Percentiles rank a stretch among this genome's conserved stretches.
These are phyloP conservation scores for Lactarius pseudohatsudake DNA, from an alignment of 768 basidiomycete species.

Conservation along the genomic window DNA sequence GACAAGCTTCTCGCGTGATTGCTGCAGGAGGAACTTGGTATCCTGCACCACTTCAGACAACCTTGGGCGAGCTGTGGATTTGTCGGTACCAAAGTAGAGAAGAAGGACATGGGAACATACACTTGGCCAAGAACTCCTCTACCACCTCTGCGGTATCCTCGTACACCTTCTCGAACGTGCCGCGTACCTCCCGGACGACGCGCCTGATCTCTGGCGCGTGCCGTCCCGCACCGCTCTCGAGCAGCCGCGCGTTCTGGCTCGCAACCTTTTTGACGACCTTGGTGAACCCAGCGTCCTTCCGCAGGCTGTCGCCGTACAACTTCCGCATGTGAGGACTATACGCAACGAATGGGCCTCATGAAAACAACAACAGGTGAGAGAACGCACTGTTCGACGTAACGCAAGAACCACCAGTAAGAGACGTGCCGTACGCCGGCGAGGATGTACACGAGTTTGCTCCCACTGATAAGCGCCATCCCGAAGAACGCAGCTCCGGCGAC, in stretches of 20 bases:
- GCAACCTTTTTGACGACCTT: constrained; percentile 97
- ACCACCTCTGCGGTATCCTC: constrained; percentile 91
- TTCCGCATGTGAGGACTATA: constrained; percentile 96
- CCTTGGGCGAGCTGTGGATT: constrained; percentile 69
- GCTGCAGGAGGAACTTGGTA: constrained; percentile 86
- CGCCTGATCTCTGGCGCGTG: constrained; percentile 82
- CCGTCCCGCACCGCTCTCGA: constrained; percentile 74
- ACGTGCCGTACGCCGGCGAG: constrained; percentile 84
- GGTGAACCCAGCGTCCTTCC: constrained; percentile 95
- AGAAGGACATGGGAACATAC: constrained; percentile 47
- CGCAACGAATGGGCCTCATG: background rate
- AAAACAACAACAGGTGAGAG: background rate
- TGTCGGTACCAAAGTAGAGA: background rate
- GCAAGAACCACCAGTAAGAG: constrained; percentile 96
- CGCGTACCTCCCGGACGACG: constrained; percentile 88
- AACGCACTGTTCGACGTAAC: constrained; percentile 84
- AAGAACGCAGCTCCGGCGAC: constrained; percentile 97
- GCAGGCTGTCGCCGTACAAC: constrained; percentile 88
- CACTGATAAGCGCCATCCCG: constrained; percentile 87
- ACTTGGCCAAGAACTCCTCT: constrained; percentile 90
- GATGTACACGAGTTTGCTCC: constrained; percentile 85
- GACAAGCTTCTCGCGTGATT: constrained; percentile 85
- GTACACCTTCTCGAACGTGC: constrained; percentile 93
- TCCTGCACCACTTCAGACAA: constrained; percentile 91
- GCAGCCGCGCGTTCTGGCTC: constrained; percentile 70